Conservation (phyloP, 75 land plant genomes). For the Sequoia sempervirens region DNA sequence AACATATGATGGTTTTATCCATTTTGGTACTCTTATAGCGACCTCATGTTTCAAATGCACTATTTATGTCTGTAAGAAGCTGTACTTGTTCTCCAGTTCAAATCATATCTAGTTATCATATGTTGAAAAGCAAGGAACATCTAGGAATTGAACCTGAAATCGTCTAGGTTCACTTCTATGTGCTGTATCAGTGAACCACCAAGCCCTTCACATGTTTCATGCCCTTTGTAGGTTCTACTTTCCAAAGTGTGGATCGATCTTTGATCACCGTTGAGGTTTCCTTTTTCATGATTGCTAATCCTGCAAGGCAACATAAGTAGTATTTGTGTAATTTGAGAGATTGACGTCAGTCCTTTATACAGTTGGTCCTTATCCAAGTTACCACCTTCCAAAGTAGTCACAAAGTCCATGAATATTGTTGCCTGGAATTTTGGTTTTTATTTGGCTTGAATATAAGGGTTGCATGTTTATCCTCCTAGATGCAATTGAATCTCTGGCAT, state of each 20-base stretch:
- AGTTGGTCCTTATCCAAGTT: neutral
- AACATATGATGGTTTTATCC: neutral
- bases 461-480: neutral
- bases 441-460: neutral
- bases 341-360: neutral
- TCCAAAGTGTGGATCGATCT: neutral
- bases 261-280: neutral
- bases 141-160: neutral
- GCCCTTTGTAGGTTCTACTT: neutral
- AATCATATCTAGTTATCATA: neutral
- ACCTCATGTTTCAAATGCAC: neutral
- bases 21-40: neutral
- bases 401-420: neutral
- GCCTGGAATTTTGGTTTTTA: neutral
- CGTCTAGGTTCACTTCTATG: neutral
- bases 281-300: neutral
- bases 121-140: neutral
- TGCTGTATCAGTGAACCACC: neutral
- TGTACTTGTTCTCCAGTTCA: neutral
- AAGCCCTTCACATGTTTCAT: neutral
- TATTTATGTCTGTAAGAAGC: neutral
- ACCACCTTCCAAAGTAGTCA: neutral
- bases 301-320: too few species aligned
- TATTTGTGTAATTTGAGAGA: neutral
- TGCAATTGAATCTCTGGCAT: neutral